Percentiles rank a stretch among this genome's conserved stretches.
Evolutionary conservation across 352 stramenopile genomes (phyloP).

Genomic region (Pythium myriotylum): DNA sequence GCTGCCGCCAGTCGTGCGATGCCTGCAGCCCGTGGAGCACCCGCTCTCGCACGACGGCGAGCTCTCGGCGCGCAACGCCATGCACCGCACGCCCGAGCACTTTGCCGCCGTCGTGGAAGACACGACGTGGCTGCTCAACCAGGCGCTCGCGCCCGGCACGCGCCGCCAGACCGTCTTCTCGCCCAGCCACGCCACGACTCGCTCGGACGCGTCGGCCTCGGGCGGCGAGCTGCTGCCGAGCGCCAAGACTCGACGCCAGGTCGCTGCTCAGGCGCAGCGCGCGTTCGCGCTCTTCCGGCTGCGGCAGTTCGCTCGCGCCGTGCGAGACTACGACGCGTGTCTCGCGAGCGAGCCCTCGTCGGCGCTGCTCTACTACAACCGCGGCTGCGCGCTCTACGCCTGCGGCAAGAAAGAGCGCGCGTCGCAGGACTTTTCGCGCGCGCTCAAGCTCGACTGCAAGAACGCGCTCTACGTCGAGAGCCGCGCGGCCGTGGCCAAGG

Average conservation of each 20-base stretch:
- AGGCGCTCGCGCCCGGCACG: slow-evolving; percentile 21
- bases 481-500: slow-evolving; percentile 57
- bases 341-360: slow-evolving; percentile 42
- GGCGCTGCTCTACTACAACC: slow-evolving; percentile 58
- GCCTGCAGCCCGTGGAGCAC: slow-evolving; percentile 23
- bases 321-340: slow-evolving; percentile 61
- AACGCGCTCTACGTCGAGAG: slow-evolving; percentile 68
- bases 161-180: no score
- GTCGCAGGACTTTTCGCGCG: slow-evolving; percentile 55
- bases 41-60: slow-evolving; percentile 28
- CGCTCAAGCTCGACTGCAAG: slow-evolving; percentile 67
- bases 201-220: background rate
- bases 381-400: slow-evolving; percentile 61
- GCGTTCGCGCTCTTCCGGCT: slow-evolving; percentile 65
- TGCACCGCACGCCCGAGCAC: slow-evolving; percentile 21
- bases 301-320: slow-evolving; percentile 43
- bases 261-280: slow-evolving; percentile 49
- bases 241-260: slow-evolving; percentile 37
- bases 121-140: slow-evolving; percentile 37
- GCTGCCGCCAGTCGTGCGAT: background rate
- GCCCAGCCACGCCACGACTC: background rate
- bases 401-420: slow-evolving; percentile 47
- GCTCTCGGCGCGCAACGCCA: slow-evolving; percentile 31
- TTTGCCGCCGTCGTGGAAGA: slow-evolving; percentile 33
- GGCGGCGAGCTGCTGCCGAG: slow-evolving; percentile 8